A percentile compares a stretch with the other conserved stretches of the same genome.
phyloP scores from a whole-genome alignment of 768 basidiomycete genomes.

The Pisolithus tinctorius region DNA sequence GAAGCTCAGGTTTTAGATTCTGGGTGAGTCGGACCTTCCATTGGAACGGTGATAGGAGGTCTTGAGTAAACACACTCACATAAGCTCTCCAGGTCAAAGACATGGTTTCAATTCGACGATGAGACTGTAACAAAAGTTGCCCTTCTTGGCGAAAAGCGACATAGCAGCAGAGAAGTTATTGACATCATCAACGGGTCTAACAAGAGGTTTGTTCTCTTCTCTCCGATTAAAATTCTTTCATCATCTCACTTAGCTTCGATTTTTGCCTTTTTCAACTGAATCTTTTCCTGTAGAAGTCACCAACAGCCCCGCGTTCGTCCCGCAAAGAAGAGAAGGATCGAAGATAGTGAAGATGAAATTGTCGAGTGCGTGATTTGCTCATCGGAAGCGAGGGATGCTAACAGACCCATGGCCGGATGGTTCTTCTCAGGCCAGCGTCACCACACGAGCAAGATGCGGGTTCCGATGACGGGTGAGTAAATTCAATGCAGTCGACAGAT shows the following conservation, averaged over 20 bases:
- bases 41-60: not conserved
- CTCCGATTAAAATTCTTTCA: not conserved
- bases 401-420: not conserved
- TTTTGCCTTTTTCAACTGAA: not conserved
- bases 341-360: constrained; percentile 53
- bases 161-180: constrained; percentile 22
- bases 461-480: constrained; percentile 67
- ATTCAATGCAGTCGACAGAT: constrained; percentile 68
- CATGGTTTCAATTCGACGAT: constrained; percentile 94
- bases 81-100: constrained; percentile 38
- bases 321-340: constrained; percentile 44
- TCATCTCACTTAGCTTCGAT: not conserved
- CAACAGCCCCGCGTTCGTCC: constrained; percentile 33
- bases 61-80: not conserved
- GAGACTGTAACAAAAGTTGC: constrained; percentile 68
- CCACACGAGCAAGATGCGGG: constrained; percentile 13
- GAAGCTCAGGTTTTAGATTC: constrained; percentile 78
- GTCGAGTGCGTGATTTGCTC: constrained; percentile 21
- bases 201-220: constrained; percentile 21
- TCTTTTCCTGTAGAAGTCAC: constrained; percentile 13
- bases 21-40: constrained; percentile 36
- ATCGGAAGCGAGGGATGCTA: constrained; percentile 5
- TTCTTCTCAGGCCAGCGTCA: constrained; percentile 14
- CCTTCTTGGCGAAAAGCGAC: constrained; percentile 42
- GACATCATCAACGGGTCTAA: constrained; percentile 20